A percentile compares a stretch with the other conserved stretches of the same genome.
Evolutionary conservation across 306 rosid species (phyloP).

Genomic region (Gynostemma pentaphyllum): DNA sequence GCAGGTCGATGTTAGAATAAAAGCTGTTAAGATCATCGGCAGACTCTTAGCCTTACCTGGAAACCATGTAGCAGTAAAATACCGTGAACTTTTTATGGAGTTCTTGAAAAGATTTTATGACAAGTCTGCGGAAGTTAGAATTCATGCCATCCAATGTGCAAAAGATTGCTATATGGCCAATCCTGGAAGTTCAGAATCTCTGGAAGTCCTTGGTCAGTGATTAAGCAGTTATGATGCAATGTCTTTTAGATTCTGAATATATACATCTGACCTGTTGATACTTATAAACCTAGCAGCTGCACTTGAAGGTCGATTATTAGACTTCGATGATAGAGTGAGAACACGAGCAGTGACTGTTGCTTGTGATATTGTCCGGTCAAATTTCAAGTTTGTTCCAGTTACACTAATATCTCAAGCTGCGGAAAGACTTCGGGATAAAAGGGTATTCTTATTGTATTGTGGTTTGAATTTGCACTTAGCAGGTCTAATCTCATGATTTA

Average conservation of each 20-base stretch:
- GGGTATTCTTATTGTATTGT: slow-evolving; percentile 37
- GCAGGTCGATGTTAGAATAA: slow-evolving; percentile 84
- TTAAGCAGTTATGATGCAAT: slow-evolving; percentile 6
- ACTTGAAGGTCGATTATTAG: slow-evolving; percentile 58
- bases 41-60: slow-evolving; percentile 64
- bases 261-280: slow-evolving; percentile 16
- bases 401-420: slow-evolving; percentile 48
- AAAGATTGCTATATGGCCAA: slow-evolving; percentile 43
- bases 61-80: slow-evolving; percentile 44
- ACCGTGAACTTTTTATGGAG: slow-evolving; percentile 57
- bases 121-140: slow-evolving; percentile 79
- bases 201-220: slow-evolving; percentile 63
- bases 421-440: slow-evolving; percentile 82
- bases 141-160: slow-evolving; percentile 69
- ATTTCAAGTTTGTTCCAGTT: slow-evolving; percentile 39
- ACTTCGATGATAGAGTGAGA: slow-evolving; percentile 85
- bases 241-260: slow-evolving; percentile 16
- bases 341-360: slow-evolving; percentile 63
- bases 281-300: slow-evolving; percentile 47
- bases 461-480: not conserved
- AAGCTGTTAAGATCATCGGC: slow-evolving; percentile 84
- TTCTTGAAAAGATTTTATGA: slow-evolving; percentile 82
- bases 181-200: slow-evolving; percentile 43
- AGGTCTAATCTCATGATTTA: slow-evolving; percentile 3
- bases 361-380: slow-evolving; percentile 74